These are phyloP conservation scores for Byssothecium circinans DNA, from an alignment of 2,329 filamentous ascomycete species.

Conservation along the genomic window DNA sequence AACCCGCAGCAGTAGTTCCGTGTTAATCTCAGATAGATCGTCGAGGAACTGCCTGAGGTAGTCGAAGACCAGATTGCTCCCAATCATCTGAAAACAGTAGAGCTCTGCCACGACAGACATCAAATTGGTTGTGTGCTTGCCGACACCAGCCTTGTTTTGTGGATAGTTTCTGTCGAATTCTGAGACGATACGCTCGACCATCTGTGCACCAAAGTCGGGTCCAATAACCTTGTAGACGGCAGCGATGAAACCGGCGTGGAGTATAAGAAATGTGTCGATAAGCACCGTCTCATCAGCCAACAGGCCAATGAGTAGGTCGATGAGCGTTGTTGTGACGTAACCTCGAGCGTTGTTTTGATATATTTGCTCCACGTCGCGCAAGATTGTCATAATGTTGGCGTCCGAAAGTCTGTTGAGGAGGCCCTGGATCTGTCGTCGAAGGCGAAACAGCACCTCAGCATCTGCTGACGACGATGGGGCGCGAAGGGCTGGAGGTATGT, in stretches of 20 bases:
- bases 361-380: constrained; percentile 78
- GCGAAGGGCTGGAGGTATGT: constrained; percentile 84
- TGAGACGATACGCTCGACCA: constrained; percentile 76
- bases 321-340: constrained; percentile 78
- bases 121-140: constrained; percentile 71
- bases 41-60: constrained; percentile 78
- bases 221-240: constrained; percentile 86
- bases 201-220: constrained; percentile 83
- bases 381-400: constrained; percentile 81
- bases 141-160: constrained; percentile 39
- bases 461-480: constrained; percentile 61
- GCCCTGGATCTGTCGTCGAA: constrained; percentile 82
- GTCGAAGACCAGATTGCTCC: constrained; percentile 83
- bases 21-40: constrained; percentile 79
- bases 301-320: constrained; percentile 76
- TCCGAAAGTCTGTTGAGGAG: constrained; percentile 92
- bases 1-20: constrained; percentile 82
- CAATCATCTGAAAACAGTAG: constrained; percentile 89
- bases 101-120: constrained; percentile 81
- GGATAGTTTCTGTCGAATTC: constrained; percentile 70
- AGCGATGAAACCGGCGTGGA: constrained; percentile 86
- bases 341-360: constrained; percentile 86
- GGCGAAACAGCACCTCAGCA: constrained; percentile 65
- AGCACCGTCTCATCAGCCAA: constrained; percentile 77
- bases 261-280: constrained; percentile 85